Evolutionary conservation across 2,329 filamentous ascomycete genomes (phyloP).

Genomic region (Alternaria dauci): DNA sequence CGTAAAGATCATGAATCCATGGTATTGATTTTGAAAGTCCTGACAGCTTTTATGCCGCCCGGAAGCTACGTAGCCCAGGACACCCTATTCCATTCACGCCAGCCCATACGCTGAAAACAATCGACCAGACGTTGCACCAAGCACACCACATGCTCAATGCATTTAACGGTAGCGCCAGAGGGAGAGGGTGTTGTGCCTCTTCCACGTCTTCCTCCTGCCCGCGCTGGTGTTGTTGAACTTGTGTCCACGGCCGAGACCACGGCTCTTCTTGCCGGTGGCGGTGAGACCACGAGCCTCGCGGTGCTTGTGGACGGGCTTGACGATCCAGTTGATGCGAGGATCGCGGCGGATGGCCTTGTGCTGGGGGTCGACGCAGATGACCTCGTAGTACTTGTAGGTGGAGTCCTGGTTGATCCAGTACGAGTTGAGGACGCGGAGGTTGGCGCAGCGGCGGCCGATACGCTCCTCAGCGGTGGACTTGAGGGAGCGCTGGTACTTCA

Average conservation of each 20-base stretch:
- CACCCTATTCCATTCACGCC: conserved; percentile 48
- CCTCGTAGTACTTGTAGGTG: conserved; percentile 99
- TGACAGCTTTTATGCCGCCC: conserved; percentile 31
- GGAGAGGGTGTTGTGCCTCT: conserved; percentile 98
- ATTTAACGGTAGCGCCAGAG: conserved; percentile 95
- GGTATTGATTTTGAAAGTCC: conserved; percentile 43
- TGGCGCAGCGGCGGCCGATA: conserved; percentile 98
- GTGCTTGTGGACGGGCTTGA: conserved; percentile 99
- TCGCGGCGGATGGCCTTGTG: conserved; percentile 99
- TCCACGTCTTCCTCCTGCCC: conserved; percentile 99
- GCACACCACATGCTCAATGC: conserved; percentile 39
- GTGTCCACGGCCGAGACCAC: conserved; percentile 99
- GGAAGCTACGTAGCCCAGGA: conserved; percentile 45
- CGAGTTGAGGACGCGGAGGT: conserved; percentile 99
- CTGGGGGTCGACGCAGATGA: conserved; percentile 99
- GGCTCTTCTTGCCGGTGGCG: conserved; percentile 98
- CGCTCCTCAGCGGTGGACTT: conserved; percentile 98
- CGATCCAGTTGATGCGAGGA: conserved; percentile 99
- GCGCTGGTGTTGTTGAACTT: conserved; percentile 98
- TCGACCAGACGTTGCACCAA: conserved; percentile 44
- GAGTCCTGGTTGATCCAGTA: conserved; percentile 99
- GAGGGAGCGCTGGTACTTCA: conserved; percentile 99
- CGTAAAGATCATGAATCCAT: conserved; percentile 43
- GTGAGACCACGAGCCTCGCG: conserved; percentile 97
- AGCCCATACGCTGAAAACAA: conserved; percentile 43